Evolutionary conservation across 1,139 yeast species (phyloP).

Genomic region (Geotrichum carabidarum): DNA sequence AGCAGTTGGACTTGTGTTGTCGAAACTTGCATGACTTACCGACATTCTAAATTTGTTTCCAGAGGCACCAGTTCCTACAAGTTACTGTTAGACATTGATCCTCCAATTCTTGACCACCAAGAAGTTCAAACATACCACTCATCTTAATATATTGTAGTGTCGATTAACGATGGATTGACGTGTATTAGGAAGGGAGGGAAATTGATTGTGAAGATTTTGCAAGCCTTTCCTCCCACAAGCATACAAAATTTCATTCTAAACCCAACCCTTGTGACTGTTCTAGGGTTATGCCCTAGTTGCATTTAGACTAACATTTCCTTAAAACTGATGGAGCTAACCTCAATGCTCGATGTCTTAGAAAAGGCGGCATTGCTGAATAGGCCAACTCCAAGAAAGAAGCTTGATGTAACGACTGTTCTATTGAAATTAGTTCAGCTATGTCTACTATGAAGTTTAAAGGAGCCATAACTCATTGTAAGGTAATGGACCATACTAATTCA

Average conservation of each 20-base stretch:
- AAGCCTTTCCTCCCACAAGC: background rate
- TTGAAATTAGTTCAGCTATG: too few relatives aligned
- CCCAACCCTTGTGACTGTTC: constrained; percentile 8
- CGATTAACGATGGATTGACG: constrained; percentile 9
- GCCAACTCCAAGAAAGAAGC: too few relatives aligned
- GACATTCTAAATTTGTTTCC: constrained; percentile 99
- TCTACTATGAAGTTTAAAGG: too few relatives aligned
- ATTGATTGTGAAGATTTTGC: constrained; percentile 11
- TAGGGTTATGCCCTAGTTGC: constrained; percentile 11
- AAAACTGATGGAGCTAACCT: too few relatives aligned
- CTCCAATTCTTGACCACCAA: background rate
- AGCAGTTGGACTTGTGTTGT: background rate
- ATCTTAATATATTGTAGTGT: constrained; percentile 16
- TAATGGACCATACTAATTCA: too few relatives aligned
- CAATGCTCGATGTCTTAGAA: too few relatives aligned
- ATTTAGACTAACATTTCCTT: background rate
- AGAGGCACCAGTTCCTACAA: constrained; percentile 65
- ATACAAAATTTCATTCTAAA: background rate
- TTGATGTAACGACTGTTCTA: too few relatives aligned
- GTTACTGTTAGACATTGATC: constrained; percentile 15
- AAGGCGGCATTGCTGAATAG: too few relatives aligned
- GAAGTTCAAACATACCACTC: constrained; percentile 16
- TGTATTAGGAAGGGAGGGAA: constrained; percentile 2
- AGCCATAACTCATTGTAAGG: too few relatives aligned
- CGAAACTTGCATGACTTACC: constrained; percentile 53